Evolutionary conservation across 306 rosid species (phyloP).

Genomic region (Glycine soja): DNA sequence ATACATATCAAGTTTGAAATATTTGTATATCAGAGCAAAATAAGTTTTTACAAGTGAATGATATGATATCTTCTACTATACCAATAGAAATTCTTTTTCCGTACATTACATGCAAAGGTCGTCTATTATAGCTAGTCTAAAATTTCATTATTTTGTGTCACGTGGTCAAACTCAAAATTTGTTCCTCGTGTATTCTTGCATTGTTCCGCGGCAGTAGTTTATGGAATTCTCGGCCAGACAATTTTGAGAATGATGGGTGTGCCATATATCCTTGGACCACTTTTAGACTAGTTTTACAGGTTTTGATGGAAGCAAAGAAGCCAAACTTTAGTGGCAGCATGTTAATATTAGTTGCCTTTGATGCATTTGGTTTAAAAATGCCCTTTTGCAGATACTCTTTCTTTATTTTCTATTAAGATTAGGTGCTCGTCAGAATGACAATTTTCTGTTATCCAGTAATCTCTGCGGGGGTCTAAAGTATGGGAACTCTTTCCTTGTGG

Average conservation of each 20-base stretch:
- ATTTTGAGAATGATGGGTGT: not conserved
- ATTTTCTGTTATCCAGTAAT: not conserved
- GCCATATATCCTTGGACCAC: not conserved
- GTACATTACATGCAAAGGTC: not conserved
- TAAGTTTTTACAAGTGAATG: constrained; percentile 21
- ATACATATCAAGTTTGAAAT: constrained; percentile 21
- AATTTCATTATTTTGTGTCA: too few relatives aligned
- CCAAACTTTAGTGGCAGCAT: not conserved
- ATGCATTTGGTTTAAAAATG: not conserved
- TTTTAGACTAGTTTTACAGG: not conserved
- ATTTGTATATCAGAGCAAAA: constrained; percentile 20
- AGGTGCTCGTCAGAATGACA: not conserved
- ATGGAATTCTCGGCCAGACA: not conserved
- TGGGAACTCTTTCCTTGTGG: not conserved
- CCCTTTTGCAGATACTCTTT: not conserved
- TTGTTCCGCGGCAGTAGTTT: not conserved
- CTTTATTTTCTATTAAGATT: not conserved
- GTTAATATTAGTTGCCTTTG: too few relatives aligned
- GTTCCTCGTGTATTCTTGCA: too few relatives aligned
- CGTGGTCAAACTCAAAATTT: too few relatives aligned
- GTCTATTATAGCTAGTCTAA: too few relatives aligned
- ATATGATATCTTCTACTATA: not conserved
- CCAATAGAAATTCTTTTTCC: not conserved
- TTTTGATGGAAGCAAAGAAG: not conserved
- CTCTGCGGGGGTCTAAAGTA: not conserved